Evolutionary conservation across 164 flowering plant genomes (phyloP).

Genomic region (Sextonia rubra): DNA sequence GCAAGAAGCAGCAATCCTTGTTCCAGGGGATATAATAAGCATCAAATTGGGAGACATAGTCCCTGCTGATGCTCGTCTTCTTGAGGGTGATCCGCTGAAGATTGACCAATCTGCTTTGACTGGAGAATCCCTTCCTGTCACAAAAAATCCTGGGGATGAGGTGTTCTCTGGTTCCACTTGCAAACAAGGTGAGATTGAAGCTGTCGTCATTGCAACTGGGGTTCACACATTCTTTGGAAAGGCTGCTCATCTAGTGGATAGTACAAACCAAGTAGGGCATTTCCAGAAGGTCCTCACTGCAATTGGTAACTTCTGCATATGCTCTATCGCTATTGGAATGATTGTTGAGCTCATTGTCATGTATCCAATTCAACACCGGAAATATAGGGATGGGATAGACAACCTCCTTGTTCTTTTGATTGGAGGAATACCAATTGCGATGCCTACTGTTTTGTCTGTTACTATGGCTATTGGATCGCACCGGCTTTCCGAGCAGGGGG

Average conservation of each 20-base stretch:
- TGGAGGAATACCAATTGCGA: conserved; percentile 80
- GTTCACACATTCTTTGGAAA: conserved; percentile 85
- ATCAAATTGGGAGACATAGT: conserved; percentile 70
- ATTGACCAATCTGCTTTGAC: conserved; percentile 78
- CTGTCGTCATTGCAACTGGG: conserved; percentile 77
- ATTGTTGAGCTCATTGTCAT: conserved; percentile 56
- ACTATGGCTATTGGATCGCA: conserved; percentile 89
- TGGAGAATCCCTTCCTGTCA: conserved; percentile 77
- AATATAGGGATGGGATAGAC: conserved; percentile 70
- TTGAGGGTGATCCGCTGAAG: conserved; percentile 77
- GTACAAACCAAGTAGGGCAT: conserved; percentile 77
- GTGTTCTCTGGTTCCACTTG: conserved; percentile 82
- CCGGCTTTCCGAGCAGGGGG: conserved; percentile 74
- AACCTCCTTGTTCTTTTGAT: conserved; percentile 72
- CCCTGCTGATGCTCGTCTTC: conserved; percentile 84
- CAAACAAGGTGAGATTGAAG: conserved; percentile 76
- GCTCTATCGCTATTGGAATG: conserved; percentile 67
- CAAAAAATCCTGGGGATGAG: conserved; percentile 69
- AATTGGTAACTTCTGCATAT: conserved; percentile 75
- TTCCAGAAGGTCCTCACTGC: conserved; percentile 78
- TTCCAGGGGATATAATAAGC: conserved; percentile 74
- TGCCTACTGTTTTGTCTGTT: conserved; percentile 81
- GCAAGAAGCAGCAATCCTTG: conserved; percentile 67
- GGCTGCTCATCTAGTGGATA: conserved; percentile 80
- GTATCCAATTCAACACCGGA: conserved; percentile 67